Conservation (phyloP, 495 filamentous ascomycete genomes). For the Penicillium coffeae region DNA sequence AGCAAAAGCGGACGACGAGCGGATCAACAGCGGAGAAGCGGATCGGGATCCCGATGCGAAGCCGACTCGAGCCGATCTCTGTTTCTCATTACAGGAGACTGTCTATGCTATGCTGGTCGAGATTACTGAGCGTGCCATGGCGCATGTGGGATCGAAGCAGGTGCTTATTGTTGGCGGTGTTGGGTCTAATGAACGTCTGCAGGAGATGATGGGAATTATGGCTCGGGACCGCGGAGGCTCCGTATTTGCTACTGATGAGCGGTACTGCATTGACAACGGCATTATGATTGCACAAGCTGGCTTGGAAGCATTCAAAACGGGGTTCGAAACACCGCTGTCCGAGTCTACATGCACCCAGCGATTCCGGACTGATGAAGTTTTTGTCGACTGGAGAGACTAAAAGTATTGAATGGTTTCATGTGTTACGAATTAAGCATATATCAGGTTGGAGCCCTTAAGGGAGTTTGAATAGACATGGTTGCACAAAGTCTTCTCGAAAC, state of each 20-base stretch:
- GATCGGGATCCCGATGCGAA: constrained; percentile 20
- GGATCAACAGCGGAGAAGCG: constrained; percentile 17
- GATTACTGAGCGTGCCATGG: constrained; percentile 98
- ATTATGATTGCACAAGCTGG: constrained; percentile 99
- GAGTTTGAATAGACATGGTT: neutral
- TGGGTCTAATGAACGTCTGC: constrained; percentile 91
- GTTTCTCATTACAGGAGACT: constrained; percentile 93
- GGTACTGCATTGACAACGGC: constrained; percentile 98
- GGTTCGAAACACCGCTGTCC: constrained; percentile 69
- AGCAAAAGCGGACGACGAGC: constrained; percentile 33
- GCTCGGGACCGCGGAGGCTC: constrained; percentile 83
- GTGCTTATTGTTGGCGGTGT: constrained; percentile 97
- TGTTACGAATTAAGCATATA: constrained; percentile 16
- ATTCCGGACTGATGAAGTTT: constrained; percentile 92
- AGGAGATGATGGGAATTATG: constrained; percentile 99
- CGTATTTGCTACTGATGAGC: constrained; percentile 92
- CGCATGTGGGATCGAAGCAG: constrained; percentile 85
- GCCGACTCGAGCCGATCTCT: constrained; percentile 81
- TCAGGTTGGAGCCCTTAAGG: neutral
- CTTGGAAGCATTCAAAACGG: constrained; percentile 74
- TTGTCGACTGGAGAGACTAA: constrained; percentile 80
- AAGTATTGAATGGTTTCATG: constrained; percentile 9
- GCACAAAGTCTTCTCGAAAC: too few relatives aligned
- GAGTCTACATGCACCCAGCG: constrained; percentile 90
- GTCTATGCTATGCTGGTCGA: constrained; percentile 96